Conservation (phyloP, 768 basidiomycete species). For the Mycena alexandri region DNA sequence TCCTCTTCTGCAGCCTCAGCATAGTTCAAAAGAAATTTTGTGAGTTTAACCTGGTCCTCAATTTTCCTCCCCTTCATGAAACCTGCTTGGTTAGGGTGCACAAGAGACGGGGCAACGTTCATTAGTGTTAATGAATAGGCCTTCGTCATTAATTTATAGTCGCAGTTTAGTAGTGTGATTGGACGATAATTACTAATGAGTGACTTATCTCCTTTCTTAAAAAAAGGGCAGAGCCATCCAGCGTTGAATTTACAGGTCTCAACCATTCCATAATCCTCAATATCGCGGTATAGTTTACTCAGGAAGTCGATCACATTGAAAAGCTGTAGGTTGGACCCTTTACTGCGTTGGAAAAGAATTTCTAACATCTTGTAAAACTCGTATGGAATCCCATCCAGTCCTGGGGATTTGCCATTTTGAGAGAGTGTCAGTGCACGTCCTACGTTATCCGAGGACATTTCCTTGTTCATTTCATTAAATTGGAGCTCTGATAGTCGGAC, state of each 20-base stretch:
- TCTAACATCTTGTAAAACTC: conserved; percentile 6
- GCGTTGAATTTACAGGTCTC: neutral
- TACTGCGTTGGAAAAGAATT: conserved; percentile 5
- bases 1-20: conserved; percentile 24
- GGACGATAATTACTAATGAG: conserved; percentile 4
- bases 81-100: conserved; percentile 11
- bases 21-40: conserved; percentile 43
- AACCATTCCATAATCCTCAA: conserved; percentile 4
- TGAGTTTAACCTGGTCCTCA: conserved; percentile 39
- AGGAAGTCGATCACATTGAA: conserved; percentile 7
- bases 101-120: neutral
- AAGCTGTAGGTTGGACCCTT: neutral
- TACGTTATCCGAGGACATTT: neutral
- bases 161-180: neutral
- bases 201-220: conserved; percentile 10
- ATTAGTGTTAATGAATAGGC: neutral
- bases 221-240: conserved; percentile 10
- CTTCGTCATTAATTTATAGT: conserved; percentile 16
- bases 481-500: neutral
- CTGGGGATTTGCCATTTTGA: neutral
- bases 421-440: neutral
- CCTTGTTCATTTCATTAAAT: neutral
- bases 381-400: neutral
- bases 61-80: conserved; percentile 22
- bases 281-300: neutral